These are phyloP conservation scores for Cinnamomum chago DNA, from an alignment of 164 flowering plant genomes.

Conservation along the genomic window DNA sequence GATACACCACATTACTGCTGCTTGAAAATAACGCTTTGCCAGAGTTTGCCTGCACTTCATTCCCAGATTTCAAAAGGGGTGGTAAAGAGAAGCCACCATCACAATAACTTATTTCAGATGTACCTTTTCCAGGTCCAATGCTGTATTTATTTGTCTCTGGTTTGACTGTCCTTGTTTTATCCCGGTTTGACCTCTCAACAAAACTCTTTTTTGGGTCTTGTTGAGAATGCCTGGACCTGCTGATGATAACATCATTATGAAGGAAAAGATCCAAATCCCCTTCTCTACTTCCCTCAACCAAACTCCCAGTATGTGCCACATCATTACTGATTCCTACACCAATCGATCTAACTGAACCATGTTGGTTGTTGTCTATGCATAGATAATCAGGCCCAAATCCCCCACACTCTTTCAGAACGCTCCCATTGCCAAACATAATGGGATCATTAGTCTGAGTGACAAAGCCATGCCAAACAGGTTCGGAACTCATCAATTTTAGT, in stretches of 20 bases:
- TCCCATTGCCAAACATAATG: constrained; percentile 62
- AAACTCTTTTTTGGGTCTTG: constrained; percentile 31
- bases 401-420: constrained; percentile 44
- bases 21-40: constrained; percentile 56
- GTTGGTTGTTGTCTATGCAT: constrained; percentile 71
- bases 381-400: constrained; percentile 57
- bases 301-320: constrained; percentile 85
- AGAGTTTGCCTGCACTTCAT: constrained; percentile 36
- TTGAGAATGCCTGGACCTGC: constrained; percentile 38
- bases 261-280: constrained; percentile 75
- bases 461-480: constrained; percentile 98
- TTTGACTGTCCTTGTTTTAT: constrained; percentile 31
- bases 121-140: constrained; percentile 36
- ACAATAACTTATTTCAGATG: constrained; percentile 27
- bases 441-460: constrained; percentile 84
- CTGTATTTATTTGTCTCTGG: constrained; percentile 38
- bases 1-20: constrained; percentile 28
- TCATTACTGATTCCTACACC: constrained; percentile 96
- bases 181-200: constrained; percentile 32
- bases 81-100: constrained; percentile 81
- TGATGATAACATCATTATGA: constrained; percentile 51
- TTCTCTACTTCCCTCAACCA: constrained; percentile 79
- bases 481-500: constrained; percentile 76
- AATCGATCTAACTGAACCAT: constrained; percentile 93
- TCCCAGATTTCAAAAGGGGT: constrained; percentile 53